Base-by-base conservation (phyloP, 2,329 filamentous ascomycete species). In the Ophiocordyceps sinensis region DNA sequence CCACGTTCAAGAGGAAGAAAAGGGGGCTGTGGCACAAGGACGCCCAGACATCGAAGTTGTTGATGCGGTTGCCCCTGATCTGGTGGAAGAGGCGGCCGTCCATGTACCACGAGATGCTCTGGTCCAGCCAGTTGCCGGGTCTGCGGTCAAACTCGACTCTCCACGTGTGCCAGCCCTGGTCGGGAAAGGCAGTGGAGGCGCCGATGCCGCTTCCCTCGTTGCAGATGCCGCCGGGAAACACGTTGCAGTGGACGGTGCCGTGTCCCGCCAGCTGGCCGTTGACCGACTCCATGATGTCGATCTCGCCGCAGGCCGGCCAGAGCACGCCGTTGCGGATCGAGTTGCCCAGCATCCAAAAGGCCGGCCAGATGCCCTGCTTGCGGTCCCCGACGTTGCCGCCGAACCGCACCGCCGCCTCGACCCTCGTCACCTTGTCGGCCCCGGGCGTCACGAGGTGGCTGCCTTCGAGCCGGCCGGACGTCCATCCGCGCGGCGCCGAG, bases 301-400 rank as follows among this genome's bases (percentile, higher is more conserved):
- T 59, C 61, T 77, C 73, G 45, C 73, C 73, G 43, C 68, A 70
- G 9, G 44, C 41, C 0, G 73, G 73, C 73, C 73, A 77, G 13
- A 49, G 30, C 1, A 60, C 64, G 9, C 69, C 70, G 36, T 64
- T 58, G 23, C 68, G 65, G 41, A 69, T 58, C 11, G 63, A 53
- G 39, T 73, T 62, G 34, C 73, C 71, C 14, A 76, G 60, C 45
- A 74, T 59, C 72, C 71, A 77, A 49, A 75, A 75, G 1, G 73
- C 73, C 0, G 73, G 71, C 73, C 72, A 77, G 39, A 76, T 60
- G 5, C 73, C 73, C 47, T 73, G 62, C 54, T 73, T 70, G 36
- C 53, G 52, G 3, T 60, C 59, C 35, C 51, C 49, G 1, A 53
- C 35, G 53, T 65, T 65, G 44, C 49, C 49, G 12, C 68, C 73